A percentile compares a stretch with the other conserved stretches of the same genome.
These are phyloP conservation scores for Fagopyrum homotropicum DNA, from an alignment of 148 eudicot genomes.

Conservation along the genomic window DNA sequence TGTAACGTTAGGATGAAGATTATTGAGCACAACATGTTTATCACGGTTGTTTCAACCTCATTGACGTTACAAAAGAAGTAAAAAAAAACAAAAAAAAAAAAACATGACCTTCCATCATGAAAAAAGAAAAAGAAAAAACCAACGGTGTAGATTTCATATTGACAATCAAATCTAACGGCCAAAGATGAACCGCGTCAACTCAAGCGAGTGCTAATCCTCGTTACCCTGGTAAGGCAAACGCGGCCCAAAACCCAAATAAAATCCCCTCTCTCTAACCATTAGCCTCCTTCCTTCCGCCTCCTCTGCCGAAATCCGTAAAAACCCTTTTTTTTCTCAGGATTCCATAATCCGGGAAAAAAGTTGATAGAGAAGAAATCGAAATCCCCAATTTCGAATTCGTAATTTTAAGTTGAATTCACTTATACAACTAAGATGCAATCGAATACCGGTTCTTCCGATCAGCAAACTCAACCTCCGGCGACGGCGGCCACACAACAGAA, in stretches of 20 bases:
- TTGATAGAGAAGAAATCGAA: not conserved
- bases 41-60: not conserved
- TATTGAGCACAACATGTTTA: not conserved
- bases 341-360: not conserved
- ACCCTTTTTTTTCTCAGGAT: not conserved
- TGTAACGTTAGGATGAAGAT: not conserved
- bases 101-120: not conserved
- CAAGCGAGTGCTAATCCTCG: conserved; percentile 12
- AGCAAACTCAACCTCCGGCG: conserved; percentile 7
- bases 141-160: conserved; percentile 25
- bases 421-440: conserved; percentile 26
- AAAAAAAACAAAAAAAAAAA: no score
- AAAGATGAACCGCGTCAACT: conserved; percentile 20
- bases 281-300: not conserved
- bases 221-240: not conserved
- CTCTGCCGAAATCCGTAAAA: not conserved
- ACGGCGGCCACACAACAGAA: conserved; percentile 8
- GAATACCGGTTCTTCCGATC: conserved; percentile 14
- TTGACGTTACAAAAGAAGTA: not conserved
- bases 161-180: conserved; percentile 23
- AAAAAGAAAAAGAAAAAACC: not conserved
- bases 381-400: not conserved
- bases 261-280: conserved; percentile 14
- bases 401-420: not conserved
- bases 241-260: conserved; percentile 7